Evolutionary conservation across 495 filamentous ascomycete species (phyloP), one percentile per base, ranked within the genome.

Genomic region (Umbilicaria muhlenbergii): DNA sequence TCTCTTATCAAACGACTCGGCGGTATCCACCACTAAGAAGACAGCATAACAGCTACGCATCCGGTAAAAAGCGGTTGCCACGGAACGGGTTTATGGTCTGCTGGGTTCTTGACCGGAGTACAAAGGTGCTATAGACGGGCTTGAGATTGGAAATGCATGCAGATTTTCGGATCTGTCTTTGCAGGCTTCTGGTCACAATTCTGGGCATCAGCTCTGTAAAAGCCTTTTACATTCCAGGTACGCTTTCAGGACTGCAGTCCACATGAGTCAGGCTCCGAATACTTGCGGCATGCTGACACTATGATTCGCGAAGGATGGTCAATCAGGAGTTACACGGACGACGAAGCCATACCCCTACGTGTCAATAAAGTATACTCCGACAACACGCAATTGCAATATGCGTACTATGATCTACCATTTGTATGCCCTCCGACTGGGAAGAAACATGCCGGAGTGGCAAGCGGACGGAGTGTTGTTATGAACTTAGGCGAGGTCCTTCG

Each of bases 291-390:
- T 14, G 36, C 52, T 65, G 32, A 67, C 37, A n/a, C 17, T 47
- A 37, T 2, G 13, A 28, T 5, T 47, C 32, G 14, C 37, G 19
- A 46, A 83, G 80, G 81, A 38, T 83, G 77, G 64, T 83, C 79
- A 7, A 77, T 91, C 52, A 83, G 80, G 49, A 84, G 76, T 55
- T 95, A 94, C 58, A 69, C 71, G 41, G 79, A 89, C 45, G 70
- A 74, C 57, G 83, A 94, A 51, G 65, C 78, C 4, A 86, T 94
- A 21, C 86, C 86, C 0, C 70, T 95, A 5, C 75, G 87, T n/a
- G 85, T 91, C 43, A 95, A 95, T 64, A 94, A 95, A 61, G 81
- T 92, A 53, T 92, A 88, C 64, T 93, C 86, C 48, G 87, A 93
- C 63, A 78, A 85, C 50, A 89, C 86, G 0, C 82, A 94, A 58